A percentile compares a stretch with the other conserved stretches of the same genome.
Evolutionary conservation across 108 stramenopile genomes (phyloP).

Genomic region (Stephanodiscus triporus): DNA sequence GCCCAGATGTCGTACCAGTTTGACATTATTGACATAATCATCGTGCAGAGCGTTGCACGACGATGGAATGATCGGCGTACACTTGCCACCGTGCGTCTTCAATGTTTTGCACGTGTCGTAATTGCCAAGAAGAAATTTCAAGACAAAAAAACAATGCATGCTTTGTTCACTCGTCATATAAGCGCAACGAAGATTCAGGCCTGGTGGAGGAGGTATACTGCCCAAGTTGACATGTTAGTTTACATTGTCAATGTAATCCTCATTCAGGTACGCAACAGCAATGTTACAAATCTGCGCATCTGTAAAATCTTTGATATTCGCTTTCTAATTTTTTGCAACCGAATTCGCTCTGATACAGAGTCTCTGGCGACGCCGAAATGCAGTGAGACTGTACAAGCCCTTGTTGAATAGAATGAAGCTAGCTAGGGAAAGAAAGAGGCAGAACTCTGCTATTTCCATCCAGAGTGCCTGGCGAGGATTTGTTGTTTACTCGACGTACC

Average conservation of each 20-base stretch:
- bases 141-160: slow-evolving; percentile 27
- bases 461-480: slow-evolving; percentile 50
- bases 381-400: slow-evolving; percentile 37
- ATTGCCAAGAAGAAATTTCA: slow-evolving; percentile 31
- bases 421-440: slow-evolving; percentile 30
- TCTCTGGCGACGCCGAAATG: slow-evolving; percentile 57
- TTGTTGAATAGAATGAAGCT: slow-evolving; percentile 33
- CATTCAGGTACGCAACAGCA: slow-evolving; percentile 45
- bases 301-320: background rate
- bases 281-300: background rate
- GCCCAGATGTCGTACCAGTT: slow-evolving; percentile 57
- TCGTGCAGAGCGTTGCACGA: slow-evolving; percentile 62
- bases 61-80: slow-evolving; percentile 26
- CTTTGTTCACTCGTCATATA: slow-evolving; percentile 21
- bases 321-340: background rate
- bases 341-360: slow-evolving; percentile 44
- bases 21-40: slow-evolving; percentile 66
- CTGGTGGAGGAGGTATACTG: slow-evolving; percentile 54
- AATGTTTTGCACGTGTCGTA: slow-evolving; percentile 28
- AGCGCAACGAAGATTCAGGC: slow-evolving; percentile 64
- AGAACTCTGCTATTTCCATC: slow-evolving; percentile 20
- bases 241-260: slow-evolving; percentile 71
- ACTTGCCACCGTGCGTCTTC: slow-evolving; percentile 35
- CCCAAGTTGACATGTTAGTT: slow-evolving; percentile 56
- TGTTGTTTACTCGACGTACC: slow-evolving; percentile 28